Base-by-base conservation (phyloP, 2,329 filamentous ascomycete genomes). In the Exophiala aquamarina region DNA sequence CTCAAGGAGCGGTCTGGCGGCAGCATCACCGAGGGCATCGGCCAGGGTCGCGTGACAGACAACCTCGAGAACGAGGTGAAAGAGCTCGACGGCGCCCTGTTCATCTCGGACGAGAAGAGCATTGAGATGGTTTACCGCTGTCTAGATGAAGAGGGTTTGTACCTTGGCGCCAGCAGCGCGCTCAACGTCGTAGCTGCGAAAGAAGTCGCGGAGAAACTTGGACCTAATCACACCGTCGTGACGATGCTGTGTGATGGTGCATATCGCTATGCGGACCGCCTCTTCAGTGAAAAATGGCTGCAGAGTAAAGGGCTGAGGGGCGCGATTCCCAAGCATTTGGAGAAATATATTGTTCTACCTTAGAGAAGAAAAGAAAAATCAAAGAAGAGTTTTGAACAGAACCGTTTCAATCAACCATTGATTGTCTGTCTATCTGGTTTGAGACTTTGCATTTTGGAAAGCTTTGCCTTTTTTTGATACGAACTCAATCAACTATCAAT, bases 51-150 rank as follows among this genome's bases (percentile, higher is more conserved):
- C 42, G 81, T 98, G 41, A 98, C 93, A n/a, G 89, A 95, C 64
- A 98, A 98, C 70, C 73, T 98, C 56, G 76, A 82, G 69, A 87
- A 87, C 3, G 93, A 98, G 62, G 79, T 98, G 48, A 85, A 78
- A 51, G 75, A 95, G 35, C 63, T 97, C 13, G 93, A 97, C 70
- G 91, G 86, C 49, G 89, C 89, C 28, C 63, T 98, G 61, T 78
- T 84, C 65, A 89, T 98, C 59, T 79, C 82, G 52, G 93, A 98
- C 65, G 90, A 93, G 73, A 91, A 95, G 80, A 94, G 84, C 62
- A 92, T 98, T 59, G 89, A 88, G 70, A 97, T 96, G 93, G 89
- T 98, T 35, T 98, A 97, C 73, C 78, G 92, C 56, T 95, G 92
- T 64, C 75, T 98, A 54, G 91, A 97, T 62, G 90, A 97, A 70